Base-by-base conservation (phyloP, 2,329 filamentous ascomycete species). In the Xylariomycetidae sp. region DNA sequence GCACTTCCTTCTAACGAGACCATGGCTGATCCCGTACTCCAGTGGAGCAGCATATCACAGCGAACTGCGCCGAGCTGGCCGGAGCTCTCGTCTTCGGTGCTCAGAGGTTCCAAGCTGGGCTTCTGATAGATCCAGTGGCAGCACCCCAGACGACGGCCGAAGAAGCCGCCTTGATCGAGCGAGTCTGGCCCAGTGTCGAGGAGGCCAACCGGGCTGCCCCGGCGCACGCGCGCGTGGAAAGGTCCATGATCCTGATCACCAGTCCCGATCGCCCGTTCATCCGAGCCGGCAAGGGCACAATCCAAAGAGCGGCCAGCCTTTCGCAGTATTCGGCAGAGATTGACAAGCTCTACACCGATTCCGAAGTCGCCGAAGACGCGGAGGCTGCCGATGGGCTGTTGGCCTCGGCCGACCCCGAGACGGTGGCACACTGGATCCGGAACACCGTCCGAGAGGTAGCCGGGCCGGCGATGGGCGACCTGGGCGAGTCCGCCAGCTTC, bases 91-190 rank as follows among this genome's bases (percentile, higher is more conserved):
- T 39, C 10, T 35, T 39, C 25, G 37, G 37, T 13, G 32, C 18
- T 25, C 32, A 39, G 22, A 24, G 37, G 25, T 39, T 39, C 13
- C 28, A 39, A 17, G 32, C 37, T 5, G 37, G 32, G 10, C 23
- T 39, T 5, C 37, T 39, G 15, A 39, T 39, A 32, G 37, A 39
- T 20, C 37, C 8, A 19, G 20, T 19, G 26, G 20, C n/a, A 25
- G 10, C 3, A 8, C 20, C 6, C 29, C 32, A 10, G 7, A 14
- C n/a, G 13, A 29, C 12, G 32, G 35, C 23, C 29, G 30, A 24
- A 10, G 22, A 24, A 25, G n/a, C n/a, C 10, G 18, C 27, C 6
- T 23, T 25, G 10, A 22, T 38, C 13, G 18, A 29, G 20, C 28
- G 10, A 13, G 5, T 40, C 19, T 35, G 32, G 38, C 38, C 34